Evolutionary conservation across 1,284 basidiomycete species (phyloP).

Genomic region (Pseudozyma thailandica): DNA sequence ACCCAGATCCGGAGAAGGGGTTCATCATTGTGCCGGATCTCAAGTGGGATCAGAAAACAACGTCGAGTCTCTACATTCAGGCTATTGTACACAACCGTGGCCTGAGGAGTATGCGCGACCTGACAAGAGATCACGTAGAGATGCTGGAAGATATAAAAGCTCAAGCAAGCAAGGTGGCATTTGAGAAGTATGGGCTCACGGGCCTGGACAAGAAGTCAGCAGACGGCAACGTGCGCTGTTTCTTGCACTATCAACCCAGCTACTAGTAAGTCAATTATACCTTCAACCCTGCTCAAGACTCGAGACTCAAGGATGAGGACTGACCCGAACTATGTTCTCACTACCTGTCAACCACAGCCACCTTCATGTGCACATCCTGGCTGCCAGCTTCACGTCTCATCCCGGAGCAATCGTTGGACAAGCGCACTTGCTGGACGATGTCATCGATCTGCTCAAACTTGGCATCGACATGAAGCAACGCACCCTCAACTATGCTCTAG

Average conservation of each 20-base stretch:
- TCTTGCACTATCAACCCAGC: conserved; percentile 93
- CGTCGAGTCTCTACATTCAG: conserved; percentile 70
- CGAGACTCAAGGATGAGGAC: neutral
- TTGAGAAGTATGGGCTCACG: conserved; percentile 75
- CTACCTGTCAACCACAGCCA: conserved; percentile 73
- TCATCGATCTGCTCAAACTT: conserved; percentile 77
- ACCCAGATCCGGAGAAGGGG: conserved; percentile 72
- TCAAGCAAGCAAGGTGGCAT: conserved; percentile 73
- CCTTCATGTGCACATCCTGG: conserved; percentile 93
- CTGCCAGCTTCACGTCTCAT: conserved; percentile 64
- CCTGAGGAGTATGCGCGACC: conserved; percentile 68
- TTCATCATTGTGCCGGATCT: conserved; percentile 73
- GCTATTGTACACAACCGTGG: conserved; percentile 66
- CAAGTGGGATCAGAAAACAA: conserved; percentile 79
- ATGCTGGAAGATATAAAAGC: conserved; percentile 77
- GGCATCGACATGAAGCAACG: conserved; percentile 75
- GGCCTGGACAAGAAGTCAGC: conserved; percentile 69
- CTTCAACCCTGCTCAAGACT: neutral
- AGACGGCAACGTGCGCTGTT: conserved; percentile 75
- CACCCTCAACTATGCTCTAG: conserved; percentile 82
- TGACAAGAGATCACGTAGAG: conserved; percentile 75
- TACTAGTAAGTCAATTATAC: conserved; percentile 79
- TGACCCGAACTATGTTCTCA: neutral
- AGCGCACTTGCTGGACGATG: conserved; percentile 90
- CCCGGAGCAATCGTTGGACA: conserved; percentile 77